Conservation (phyloP, 768 basidiomycete genomes). For the Boletales sp. region DNA sequence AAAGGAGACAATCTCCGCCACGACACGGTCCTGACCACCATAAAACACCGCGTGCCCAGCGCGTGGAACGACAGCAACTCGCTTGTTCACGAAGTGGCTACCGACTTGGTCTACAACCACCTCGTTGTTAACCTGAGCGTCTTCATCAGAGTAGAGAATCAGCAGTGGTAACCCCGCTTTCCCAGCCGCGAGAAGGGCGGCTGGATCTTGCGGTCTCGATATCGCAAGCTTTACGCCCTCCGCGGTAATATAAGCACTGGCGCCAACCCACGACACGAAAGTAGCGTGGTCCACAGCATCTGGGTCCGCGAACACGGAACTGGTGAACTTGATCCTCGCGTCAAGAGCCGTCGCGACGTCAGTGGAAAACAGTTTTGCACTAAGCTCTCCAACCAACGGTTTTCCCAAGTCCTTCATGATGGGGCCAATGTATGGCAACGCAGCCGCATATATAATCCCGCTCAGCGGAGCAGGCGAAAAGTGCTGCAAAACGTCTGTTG, state of each 20-base stretch:
- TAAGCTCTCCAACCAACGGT: background rate
- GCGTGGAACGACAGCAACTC: background rate
- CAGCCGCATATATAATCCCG: constrained; percentile 5
- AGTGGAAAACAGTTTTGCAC: background rate
- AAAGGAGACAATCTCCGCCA: constrained; percentile 3
- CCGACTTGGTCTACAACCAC: background rate
- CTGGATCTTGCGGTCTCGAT: background rate
- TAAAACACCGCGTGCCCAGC: constrained; percentile 2
- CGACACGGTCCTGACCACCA: background rate
- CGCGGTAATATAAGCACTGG: background rate
- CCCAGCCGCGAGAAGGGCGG: constrained; percentile 1
- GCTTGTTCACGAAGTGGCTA: background rate
- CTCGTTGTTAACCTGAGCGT: constrained; percentile 2
- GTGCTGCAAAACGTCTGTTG: constrained; percentile 2
- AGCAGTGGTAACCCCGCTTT: background rate
- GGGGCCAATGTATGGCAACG: constrained; percentile 8
- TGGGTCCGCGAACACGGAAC: constrained; percentile 2
- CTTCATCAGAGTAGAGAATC: background rate
- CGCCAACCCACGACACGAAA: constrained; percentile 3
- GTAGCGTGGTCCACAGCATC: constrained; percentile 5
- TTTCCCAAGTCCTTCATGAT: constrained; percentile 3
- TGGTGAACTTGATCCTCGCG: constrained; percentile 3
- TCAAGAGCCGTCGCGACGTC: background rate
- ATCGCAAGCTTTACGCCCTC: background rate
- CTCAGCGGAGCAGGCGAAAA: background rate